Evolutionary conservation across 768 basidiomycete species (phyloP), one percentile per base, ranked within the genome.

Genomic region (Russula foetens): DNA sequence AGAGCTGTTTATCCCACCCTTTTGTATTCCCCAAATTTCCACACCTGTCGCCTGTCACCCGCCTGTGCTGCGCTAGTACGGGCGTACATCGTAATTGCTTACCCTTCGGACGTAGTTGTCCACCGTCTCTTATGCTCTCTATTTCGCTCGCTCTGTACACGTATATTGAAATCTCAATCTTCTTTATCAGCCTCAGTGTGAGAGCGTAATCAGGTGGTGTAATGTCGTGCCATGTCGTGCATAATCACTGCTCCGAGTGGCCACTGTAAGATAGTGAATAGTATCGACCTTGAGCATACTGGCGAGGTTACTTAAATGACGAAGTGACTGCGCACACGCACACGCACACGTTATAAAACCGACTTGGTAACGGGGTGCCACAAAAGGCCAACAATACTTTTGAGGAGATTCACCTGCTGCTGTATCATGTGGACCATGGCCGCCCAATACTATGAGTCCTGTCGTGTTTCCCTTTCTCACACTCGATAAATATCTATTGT

Each of bases 91-190:
- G 51, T 45, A 53, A 43, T 24, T 44, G 29, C 51, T 53, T 38
- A 48, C 24, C n/a, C 35, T 38, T 24, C 38, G 17, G 4, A 45
- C 51, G 11, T 28, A 45, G 49, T 23, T 43, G 55, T 62, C 29
- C 19, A 53, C 48, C n/a, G 28, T 39, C 49, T 26, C 39, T 54
- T 60, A 55, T 60, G 62, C 35, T 63, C 38, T 54, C 29, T 54
- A 47, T 44, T 26, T 55, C 48, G 53, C 53, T 31, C 53, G 56
- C 39, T 28, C 53, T 60, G 62, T 63, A 58, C 61, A 21, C 38
- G 33, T 53, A 53, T 50, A 60, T 63, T 43, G 63, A 60, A 4
- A 59, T 64, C 9, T 33, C 45, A 14, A 48, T 35, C 45, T 55
- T 57, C 49, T 54, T 53, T 51, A 29, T 50, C 43, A 44, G 29